These are phyloP conservation scores for Bruguiera parviflora DNA, from an alignment of 345 rosid species.

Conservation along the genomic window DNA sequence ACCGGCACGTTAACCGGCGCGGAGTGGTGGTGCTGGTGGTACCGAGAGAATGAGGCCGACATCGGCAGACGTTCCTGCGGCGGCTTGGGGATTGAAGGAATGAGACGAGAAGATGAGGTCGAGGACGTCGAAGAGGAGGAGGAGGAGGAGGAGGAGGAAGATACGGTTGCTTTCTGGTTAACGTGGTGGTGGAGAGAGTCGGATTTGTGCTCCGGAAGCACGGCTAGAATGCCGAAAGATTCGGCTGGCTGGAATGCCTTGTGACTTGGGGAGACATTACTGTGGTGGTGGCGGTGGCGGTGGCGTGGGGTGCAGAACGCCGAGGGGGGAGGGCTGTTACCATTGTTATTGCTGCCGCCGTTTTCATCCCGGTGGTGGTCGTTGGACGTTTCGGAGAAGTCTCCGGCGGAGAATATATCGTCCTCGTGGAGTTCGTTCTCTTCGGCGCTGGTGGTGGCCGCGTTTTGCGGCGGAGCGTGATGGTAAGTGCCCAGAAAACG, in stretches of 20 bases:
- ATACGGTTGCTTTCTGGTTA: slow-evolving; percentile 47
- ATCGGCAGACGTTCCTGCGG: slow-evolving; percentile 50
- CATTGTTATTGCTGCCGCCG: not conserved
- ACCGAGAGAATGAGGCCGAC: slow-evolving; percentile 18
- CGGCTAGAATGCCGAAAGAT: slow-evolving; percentile 76
- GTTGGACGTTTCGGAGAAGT: slow-evolving; percentile 34
- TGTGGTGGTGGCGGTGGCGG: slow-evolving; percentile 11
- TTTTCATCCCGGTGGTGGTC: slow-evolving; percentile 1
- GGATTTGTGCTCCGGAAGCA: slow-evolving; percentile 45
- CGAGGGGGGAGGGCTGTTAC: slow-evolving; percentile 30
- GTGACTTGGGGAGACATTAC: not conserved
- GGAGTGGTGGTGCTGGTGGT: slow-evolving; percentile 50
- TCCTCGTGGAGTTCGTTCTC: slow-evolving; percentile 67
- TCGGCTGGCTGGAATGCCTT: slow-evolving; percentile 22
- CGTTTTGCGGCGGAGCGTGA: slow-evolving; percentile 14
- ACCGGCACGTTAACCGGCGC: slow-evolving; percentile 80
- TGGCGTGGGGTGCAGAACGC: slow-evolving; percentile 12
- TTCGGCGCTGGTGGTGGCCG: slow-evolving; percentile 29
- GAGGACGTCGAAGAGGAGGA: slow-evolving; percentile 36
- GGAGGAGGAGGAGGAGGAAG: slow-evolving; percentile 25
- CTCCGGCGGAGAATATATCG: slow-evolving; percentile 55
- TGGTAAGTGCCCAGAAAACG: slow-evolving; percentile 38
- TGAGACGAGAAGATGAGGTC: slow-evolving; percentile 45
- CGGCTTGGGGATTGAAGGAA: slow-evolving; percentile 63
- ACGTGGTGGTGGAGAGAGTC: slow-evolving; percentile 36